A percentile compares a stretch with the other conserved stretches of the same genome.
Evolutionary conservation across 163 green algal species (phyloP).

Genomic region (Botryococcus braunii): DNA sequence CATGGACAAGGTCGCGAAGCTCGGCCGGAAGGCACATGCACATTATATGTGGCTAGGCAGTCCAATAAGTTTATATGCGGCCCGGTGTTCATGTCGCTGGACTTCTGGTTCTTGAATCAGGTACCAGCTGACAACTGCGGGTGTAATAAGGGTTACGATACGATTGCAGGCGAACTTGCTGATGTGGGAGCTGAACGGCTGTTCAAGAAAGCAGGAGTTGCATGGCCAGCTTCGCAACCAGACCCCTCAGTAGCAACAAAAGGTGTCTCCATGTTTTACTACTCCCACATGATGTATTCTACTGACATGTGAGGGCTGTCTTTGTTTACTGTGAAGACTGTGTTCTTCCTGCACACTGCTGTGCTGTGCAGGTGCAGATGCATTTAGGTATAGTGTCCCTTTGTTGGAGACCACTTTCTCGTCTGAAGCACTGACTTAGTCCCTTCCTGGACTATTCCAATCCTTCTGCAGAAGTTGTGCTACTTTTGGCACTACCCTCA

Average conservation of each 20-base stretch:
- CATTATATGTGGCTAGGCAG: too few relatives aligned
- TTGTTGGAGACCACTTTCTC: background rate
- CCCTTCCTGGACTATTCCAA: background rate
- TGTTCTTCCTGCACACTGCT: too few relatives aligned
- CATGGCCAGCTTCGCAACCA: background rate
- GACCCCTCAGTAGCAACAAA: background rate
- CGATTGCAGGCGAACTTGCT: conserved; percentile 28
- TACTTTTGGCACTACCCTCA: background rate
- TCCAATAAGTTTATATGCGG: too few relatives aligned
- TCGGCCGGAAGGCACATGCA: too few relatives aligned
- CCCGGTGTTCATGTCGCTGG: too few relatives aligned
- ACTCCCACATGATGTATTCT: too few relatives aligned
- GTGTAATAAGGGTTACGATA: too few relatives aligned
- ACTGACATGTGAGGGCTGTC: too few relatives aligned
- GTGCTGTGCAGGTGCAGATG: background rate
- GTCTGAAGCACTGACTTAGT: background rate
- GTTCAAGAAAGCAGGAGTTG: conserved; percentile 37
- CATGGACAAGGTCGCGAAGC: background rate
- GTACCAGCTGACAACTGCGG: too few relatives aligned
- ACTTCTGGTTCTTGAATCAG: too few relatives aligned
- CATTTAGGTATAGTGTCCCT: background rate
- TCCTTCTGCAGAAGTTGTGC: background rate
- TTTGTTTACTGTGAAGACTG: too few relatives aligned
- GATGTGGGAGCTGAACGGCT: conserved; percentile 34
- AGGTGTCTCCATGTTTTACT: background rate